Conservation (phyloP, 257 asterid species). For the Anisodus acutangulus region DNA sequence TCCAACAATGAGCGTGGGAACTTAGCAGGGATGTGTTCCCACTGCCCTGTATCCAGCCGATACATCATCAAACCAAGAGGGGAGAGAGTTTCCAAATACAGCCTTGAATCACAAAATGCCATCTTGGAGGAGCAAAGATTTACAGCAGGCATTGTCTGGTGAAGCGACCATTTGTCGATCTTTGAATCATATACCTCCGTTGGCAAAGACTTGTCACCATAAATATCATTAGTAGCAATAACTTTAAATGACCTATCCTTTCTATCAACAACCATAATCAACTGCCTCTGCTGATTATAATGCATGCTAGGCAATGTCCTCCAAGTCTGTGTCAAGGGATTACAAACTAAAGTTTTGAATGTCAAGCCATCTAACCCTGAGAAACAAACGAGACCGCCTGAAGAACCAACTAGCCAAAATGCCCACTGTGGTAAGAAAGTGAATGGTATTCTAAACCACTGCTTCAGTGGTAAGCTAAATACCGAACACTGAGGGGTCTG, state of each 20-base stretch:
- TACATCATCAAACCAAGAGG: conserved; percentile 98
- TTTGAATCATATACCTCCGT: conserved; percentile 94
- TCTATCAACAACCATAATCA: conserved; percentile 87
- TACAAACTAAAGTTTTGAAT: conserved; percentile 83
- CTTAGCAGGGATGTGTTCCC: conserved; percentile 98
- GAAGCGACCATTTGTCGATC: conserved; percentile 76
- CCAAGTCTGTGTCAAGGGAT: conserved; percentile 90
- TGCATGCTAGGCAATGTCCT: conserved; percentile 90
- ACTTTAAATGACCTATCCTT: conserved; percentile 77
- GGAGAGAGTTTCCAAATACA: conserved; percentile 88
- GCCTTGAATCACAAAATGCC: conserved; percentile 94
- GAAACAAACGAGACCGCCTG: conserved; percentile 93
- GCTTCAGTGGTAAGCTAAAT: conserved; percentile 91
- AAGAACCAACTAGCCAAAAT: conserved; percentile 97
- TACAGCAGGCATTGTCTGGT: conserved; percentile 94
- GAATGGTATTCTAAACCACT: conserved; percentile 94
- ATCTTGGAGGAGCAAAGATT: conserved; percentile 96
- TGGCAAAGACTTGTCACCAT: conserved; percentile 84
- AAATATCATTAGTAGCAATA: conserved; percentile 89
- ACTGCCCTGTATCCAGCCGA: conserved; percentile 74
- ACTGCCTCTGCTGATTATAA: conserved; percentile 90
- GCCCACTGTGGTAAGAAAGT: conserved; percentile 93
- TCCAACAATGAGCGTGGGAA: conserved; percentile 93
- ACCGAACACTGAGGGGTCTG: conserved; percentile 94
- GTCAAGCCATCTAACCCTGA: conserved; percentile 81